Percentiles rank a stretch among this genome's conserved stretches.
phyloP scores from a whole-genome alignment of 1,139 yeast genomes.

The Geotrichum australiense region DNA sequence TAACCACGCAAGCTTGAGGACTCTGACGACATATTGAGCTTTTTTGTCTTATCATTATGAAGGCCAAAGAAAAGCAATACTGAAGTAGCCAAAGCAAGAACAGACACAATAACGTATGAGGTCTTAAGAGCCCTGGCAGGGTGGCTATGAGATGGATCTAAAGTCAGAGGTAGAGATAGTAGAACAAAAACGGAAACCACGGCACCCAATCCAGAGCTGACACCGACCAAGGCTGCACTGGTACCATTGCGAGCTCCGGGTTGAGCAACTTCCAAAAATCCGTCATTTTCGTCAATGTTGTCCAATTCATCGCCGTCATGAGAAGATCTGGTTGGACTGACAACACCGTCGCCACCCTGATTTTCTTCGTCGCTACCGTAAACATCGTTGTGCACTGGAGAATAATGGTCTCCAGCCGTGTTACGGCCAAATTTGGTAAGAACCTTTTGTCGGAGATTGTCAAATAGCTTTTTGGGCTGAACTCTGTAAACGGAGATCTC shows the following conservation, averaged over 20 bases:
- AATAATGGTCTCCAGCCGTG: neutral
- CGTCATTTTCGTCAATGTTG: constrained; percentile 6
- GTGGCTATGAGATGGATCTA: constrained; percentile 40
- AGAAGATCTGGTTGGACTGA: constrained; percentile 6
- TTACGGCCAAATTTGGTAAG: constrained; percentile 2
- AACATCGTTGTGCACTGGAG: neutral
- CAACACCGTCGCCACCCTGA: neutral
- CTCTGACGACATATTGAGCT: neutral
- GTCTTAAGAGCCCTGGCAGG: constrained; percentile 41
- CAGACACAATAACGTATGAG: constrained; percentile 47
- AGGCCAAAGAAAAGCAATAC: constrained; percentile 40
- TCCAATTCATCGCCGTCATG: constrained; percentile 7
- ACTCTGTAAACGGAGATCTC: constrained; percentile 43
- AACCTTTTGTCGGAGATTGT: constrained; percentile 9
- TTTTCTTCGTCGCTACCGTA: constrained; percentile 6
- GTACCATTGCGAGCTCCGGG: constrained; percentile 41
- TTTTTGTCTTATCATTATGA: constrained; percentile 41
- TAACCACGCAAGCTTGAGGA: constrained; percentile 31
- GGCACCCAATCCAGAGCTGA: constrained; percentile 64
- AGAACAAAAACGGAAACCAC: constrained; percentile 51
- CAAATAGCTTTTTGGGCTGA: constrained; percentile 16
- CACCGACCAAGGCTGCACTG: constrained; percentile 54
- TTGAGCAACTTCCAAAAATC: constrained; percentile 14
- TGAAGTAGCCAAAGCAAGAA: constrained; percentile 38
- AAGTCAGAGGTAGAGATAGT: constrained; percentile 63